These are phyloP conservation scores for Flaveria ramosissima DNA, from an alignment of 129 eudicot genomes.

Conservation along the genomic window DNA sequence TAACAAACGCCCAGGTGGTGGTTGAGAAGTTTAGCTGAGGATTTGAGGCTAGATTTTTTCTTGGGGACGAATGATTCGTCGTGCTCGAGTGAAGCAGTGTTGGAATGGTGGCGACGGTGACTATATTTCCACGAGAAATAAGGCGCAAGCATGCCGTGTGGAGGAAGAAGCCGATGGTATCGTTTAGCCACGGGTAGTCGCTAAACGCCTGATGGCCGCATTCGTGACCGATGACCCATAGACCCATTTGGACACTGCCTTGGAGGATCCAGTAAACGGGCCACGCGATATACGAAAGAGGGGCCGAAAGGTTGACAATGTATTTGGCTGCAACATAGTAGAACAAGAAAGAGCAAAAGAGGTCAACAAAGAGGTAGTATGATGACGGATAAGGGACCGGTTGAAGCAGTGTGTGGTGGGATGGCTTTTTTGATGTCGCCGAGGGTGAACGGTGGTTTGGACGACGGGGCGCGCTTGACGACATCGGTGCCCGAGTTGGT, in stretches of 20 bases:
- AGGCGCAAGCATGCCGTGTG: constrained; percentile 22
- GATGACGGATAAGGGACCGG: neutral
- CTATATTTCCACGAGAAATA: constrained; percentile 26
- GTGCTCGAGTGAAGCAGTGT: constrained; percentile 15
- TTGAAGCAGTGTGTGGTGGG: constrained; percentile 25
- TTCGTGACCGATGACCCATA: constrained; percentile 26
- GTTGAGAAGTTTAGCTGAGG: constrained; percentile 3
- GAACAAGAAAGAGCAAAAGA: constrained; percentile 13
- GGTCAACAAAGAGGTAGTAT: constrained; percentile 18
- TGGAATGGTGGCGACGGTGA: constrained; percentile 21
- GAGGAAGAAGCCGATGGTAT: constrained; percentile 14
- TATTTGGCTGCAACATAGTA: constrained; percentile 8
- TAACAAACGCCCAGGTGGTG: constrained; percentile 19
- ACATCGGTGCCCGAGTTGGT: neutral
- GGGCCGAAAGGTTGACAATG: neutral
- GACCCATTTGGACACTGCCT: constrained; percentile 25
- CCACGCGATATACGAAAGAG: neutral
- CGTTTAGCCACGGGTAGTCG: constrained; percentile 23
- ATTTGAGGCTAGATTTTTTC: constrained; percentile 11
- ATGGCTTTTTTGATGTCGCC: constrained; percentile 23
- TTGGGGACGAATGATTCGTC: constrained; percentile 19
- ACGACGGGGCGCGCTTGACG: constrained; percentile 19
- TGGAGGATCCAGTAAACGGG: constrained; percentile 25
- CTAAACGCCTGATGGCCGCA: constrained; percentile 25
- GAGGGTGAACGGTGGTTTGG: constrained; percentile 18